These are phyloP conservation scores for Purshia tridentata DNA, from an alignment of 306 rosid genomes.

Conservation along the genomic window DNA sequence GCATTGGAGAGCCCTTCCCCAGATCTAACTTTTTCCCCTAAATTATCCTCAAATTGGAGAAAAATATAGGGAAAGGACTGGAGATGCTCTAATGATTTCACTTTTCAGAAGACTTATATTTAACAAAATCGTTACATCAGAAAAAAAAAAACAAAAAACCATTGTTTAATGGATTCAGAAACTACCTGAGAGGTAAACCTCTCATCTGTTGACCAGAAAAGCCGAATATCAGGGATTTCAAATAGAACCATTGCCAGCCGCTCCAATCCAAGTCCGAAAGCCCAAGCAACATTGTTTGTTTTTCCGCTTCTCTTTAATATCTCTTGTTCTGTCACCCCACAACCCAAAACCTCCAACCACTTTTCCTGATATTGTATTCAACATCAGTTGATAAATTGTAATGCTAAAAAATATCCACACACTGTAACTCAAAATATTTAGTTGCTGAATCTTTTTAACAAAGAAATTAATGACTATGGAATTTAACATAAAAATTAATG, in stretches of 20 bases:
- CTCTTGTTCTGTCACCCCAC: conserved; percentile 97
- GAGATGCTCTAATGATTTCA: background rate
- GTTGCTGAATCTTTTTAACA: too few relatives aligned
- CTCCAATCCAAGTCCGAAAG: conserved; percentile 96
- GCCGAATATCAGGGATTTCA: conserved; percentile 94
- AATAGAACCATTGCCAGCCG: conserved; percentile 97
- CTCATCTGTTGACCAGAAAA: conserved; percentile 91
- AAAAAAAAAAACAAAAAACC: conserved; percentile 11
- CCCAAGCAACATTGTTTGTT: conserved; percentile 87
- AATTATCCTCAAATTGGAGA: too few relatives aligned
- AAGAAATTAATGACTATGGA: too few relatives aligned
- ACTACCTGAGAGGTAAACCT: conserved; percentile 93
- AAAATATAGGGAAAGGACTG: too few relatives aligned
- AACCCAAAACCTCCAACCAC: conserved; percentile 97
- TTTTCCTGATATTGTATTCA: conserved; percentile 52
- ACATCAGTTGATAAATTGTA: background rate
- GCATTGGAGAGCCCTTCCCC: too few relatives aligned
- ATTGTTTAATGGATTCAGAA: conserved; percentile 23
- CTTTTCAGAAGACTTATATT: conserved; percentile 19
- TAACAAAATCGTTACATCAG: conserved; percentile 17
- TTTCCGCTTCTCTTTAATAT: conserved; percentile 79
- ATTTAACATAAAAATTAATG: too few relatives aligned
- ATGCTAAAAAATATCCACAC: background rate
- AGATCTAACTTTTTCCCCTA: too few relatives aligned
- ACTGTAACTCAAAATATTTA: background rate